Evolutionary conservation across 139 green algal genomes (phyloP), one percentile per base, ranked within the genome.

Genomic region (Chlamydomonas sp.): DNA sequence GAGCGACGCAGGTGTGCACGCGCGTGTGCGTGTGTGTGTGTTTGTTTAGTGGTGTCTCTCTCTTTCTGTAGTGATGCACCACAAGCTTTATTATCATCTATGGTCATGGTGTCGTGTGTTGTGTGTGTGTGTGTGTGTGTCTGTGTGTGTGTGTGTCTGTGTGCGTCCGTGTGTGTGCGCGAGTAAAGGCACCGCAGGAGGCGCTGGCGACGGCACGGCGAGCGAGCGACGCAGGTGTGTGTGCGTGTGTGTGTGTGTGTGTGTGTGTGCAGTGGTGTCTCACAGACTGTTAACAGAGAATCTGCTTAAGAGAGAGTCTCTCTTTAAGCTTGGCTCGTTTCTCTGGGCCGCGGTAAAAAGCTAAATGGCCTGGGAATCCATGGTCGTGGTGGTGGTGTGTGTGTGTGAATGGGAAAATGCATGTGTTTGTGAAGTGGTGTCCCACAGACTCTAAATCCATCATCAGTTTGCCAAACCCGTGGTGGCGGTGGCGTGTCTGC

Each of bases 121-220:
- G 43, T 54, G 16, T 54, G 43, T 54, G 16, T 54, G 43, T 54
- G n/a, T n/a, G n/a, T n/a, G n/a, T n/a, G n/a, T n/a, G n/a, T n/a
- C n/a, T n/a, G n/a, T n/a, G n/a, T n/a, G n/a, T n/a, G n/a, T n/a
- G n/a, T n/a, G n/a, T n/a, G n/a, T n/a, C n/a, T n/a, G 43, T 54
- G 43, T 54, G 16, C 20, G 43, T 54, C 43, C 13, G 13, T 54
- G 43, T 54, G 16, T 54, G 43, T n/a, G 70, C 78, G 5, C 43
- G 48, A 26, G 47, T 49, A 0, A 76, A 76, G 35, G 39, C 62
- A 67, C 47, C 54, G 2, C 29, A 57, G 6, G 63, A 71, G 5
- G 76, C 76, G 3, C 38, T 72, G 38, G 34, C 34, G 10, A 47
- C 73, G 43, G 72, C 68, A 36, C 33, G 50, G 29, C 49, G 59